These are phyloP conservation scores for Pseudogymnoascus sp. DNA, from an alignment of 2,329 filamentous ascomycete genomes.

Conservation along the genomic window DNA sequence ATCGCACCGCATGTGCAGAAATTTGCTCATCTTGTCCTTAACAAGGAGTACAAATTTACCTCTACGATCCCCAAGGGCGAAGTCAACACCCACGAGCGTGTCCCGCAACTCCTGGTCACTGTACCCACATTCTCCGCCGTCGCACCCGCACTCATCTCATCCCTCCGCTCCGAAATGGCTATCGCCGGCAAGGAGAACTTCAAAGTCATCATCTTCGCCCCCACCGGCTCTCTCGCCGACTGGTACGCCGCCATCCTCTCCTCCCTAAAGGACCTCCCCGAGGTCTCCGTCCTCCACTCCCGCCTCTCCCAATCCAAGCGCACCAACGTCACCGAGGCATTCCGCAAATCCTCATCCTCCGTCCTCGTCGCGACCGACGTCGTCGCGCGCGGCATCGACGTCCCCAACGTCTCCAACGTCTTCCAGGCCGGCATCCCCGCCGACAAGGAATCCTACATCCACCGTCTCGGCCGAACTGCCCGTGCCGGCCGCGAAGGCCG, in stretches of 20 bases:
- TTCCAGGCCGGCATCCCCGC: slow-evolving; percentile 63
- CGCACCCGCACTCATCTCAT: slow-evolving; percentile 70
- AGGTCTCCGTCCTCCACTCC: slow-evolving; percentile 59
- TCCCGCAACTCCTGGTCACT: slow-evolving; percentile 71
- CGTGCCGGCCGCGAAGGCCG: slow-evolving; percentile 68
- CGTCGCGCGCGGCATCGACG: slow-evolving; percentile 77
- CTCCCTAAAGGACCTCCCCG: slow-evolving; percentile 24
- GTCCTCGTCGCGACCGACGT: slow-evolving; percentile 75
- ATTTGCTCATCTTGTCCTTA: slow-evolving; percentile 74
- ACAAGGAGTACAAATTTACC: slow-evolving; percentile 75
- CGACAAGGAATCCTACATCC: slow-evolving; percentile 66
- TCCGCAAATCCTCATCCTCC: slow-evolving; percentile 57
- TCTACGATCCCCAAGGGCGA: slow-evolving; percentile 83
- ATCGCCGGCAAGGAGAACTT: slow-evolving; percentile 48
- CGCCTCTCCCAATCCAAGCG: slow-evolving; percentile 65
- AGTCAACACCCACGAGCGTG: slow-evolving; percentile 72
- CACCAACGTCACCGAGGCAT: slow-evolving; percentile 63
- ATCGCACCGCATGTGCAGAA: slow-evolving; percentile 76
- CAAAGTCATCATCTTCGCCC: slow-evolving; percentile 94
- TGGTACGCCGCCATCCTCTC: slow-evolving; percentile 54
- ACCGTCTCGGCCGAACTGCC: slow-evolving; percentile 69
- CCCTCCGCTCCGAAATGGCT: slow-evolving; percentile 56
- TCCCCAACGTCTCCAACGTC: slow-evolving; percentile 73
- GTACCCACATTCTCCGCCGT: slow-evolving; percentile 67
- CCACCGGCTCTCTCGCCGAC: slow-evolving; percentile 67